These are phyloP conservation scores for Tuber borchii DNA, from an alignment of 495 filamentous ascomycete species.

Conservation along the genomic window DNA sequence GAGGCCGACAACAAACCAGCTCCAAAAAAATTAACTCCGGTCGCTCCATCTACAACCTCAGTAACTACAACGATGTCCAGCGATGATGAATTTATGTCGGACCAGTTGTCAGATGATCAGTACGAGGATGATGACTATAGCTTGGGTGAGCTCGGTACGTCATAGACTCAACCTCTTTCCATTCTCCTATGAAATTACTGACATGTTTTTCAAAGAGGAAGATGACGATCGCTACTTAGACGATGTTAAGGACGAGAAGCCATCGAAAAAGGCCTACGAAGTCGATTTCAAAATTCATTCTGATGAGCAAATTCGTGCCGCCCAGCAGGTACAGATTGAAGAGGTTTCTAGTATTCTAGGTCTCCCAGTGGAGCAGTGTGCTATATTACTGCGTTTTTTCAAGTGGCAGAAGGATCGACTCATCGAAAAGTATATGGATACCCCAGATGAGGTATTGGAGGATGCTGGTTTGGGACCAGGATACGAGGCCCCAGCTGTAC, in stretches of 20 bases:
- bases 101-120: slow-evolving; percentile 62
- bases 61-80: slow-evolving; percentile 76
- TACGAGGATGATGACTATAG: slow-evolving; percentile 73
- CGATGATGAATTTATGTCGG: slow-evolving; percentile 91
- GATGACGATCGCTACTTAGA: slow-evolving; percentile 69
- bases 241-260: slow-evolving; percentile 71
- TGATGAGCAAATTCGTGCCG: slow-evolving; percentile 69
- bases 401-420: slow-evolving; percentile 94
- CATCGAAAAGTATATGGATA: slow-evolving; percentile 92
- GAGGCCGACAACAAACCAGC: slow-evolving; percentile 46
- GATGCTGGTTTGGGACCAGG: slow-evolving; percentile 71
- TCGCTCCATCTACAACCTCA: slow-evolving; percentile 55
- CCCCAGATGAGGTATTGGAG: slow-evolving; percentile 67
- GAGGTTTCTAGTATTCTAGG: slow-evolving; percentile 85
- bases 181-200: slow-evolving; percentile 54
- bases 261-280: slow-evolving; percentile 68
- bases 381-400: slow-evolving; percentile 78
- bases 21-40: slow-evolving; percentile 48
- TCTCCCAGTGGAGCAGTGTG: slow-evolving; percentile 75
- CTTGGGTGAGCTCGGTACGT: slow-evolving; percentile 68
- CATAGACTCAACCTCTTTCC: slow-evolving; percentile 27
- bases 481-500: slow-evolving; percentile 55
- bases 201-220: slow-evolving; percentile 42
- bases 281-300: slow-evolving; percentile 74
- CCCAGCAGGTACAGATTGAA: slow-evolving; percentile 75